Percentiles rank a stretch among this genome's conserved stretches.
These are phyloP conservation scores for Phycomyces nitens DNA, from an alignment of 192 early-diverging fungal species.

Conservation along the genomic window DNA sequence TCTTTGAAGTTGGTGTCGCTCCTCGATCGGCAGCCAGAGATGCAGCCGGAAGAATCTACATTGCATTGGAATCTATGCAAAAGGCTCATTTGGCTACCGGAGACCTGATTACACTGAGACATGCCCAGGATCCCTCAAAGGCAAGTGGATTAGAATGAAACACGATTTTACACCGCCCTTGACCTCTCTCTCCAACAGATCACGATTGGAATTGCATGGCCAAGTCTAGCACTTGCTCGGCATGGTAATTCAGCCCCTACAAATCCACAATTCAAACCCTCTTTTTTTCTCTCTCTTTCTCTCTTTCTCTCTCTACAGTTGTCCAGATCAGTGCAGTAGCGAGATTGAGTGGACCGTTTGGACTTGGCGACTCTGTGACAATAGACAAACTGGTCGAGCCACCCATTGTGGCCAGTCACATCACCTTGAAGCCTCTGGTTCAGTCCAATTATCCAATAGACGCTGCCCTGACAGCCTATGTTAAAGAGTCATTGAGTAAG, in stretches of 20 bases:
- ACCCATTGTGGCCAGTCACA: conserved; percentile 32
- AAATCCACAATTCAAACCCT: no score
- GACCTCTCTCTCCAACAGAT: conserved; percentile 2
- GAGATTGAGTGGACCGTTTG: conserved; percentile 43
- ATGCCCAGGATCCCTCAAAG: background rate
- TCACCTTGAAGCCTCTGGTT: conserved; percentile 41
- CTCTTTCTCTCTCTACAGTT: no score
- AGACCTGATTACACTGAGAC: conserved; percentile 12
- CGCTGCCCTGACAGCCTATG: conserved; percentile 46
- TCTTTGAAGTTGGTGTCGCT: background rate
- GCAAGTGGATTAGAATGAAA: background rate
- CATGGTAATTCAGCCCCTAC: conserved; percentile 23
- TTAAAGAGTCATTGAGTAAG: conserved; percentile 64
- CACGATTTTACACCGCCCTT: background rate
- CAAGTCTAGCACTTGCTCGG: conserved; percentile 40
- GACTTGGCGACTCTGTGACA: conserved; percentile 39
- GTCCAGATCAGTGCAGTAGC: conserved; percentile 47
- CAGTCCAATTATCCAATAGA: conserved; percentile 40
- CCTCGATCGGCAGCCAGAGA: background rate
- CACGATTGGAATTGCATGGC: conserved; percentile 55
- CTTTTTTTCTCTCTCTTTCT: no score
- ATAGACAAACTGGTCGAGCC: conserved; percentile 22
- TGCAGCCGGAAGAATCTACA: conserved; percentile 6
- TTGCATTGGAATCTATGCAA: conserved; percentile 12
- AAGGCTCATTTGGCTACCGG: conserved; percentile 11